Evolutionary conservation across 169 alveolate species (phyloP).

Genomic region (Plasmodium knowlesi): DNA sequence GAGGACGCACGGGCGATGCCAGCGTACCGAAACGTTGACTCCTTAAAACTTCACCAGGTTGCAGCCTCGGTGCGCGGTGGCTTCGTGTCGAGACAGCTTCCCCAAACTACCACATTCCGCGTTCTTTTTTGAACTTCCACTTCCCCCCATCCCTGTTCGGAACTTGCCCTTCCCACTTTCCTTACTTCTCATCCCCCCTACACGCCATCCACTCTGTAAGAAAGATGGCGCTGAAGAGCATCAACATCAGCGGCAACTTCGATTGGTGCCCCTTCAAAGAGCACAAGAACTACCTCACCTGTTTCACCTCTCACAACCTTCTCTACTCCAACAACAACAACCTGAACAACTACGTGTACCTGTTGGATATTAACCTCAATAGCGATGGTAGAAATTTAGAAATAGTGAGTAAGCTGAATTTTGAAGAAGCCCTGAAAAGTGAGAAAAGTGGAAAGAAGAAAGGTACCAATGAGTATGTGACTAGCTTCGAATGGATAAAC

Average conservation of each 20-base stretch:
- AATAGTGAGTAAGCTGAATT: conserved; percentile 60
- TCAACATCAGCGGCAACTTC: conserved; percentile 67
- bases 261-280: conserved; percentile 76
- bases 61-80: not conserved
- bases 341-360: conserved; percentile 53
- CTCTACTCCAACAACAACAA: conserved; percentile 47
- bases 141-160: not conserved
- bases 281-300: conserved; percentile 48
- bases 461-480: conserved; percentile 45
- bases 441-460: conserved; percentile 5
- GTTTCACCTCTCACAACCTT: conserved; percentile 58
- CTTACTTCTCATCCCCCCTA: too few species aligned
- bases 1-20: not conserved
- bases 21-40: not conserved
- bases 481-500: conserved; percentile 72
- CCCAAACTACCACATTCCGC: not conserved
- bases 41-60: not conserved
- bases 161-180: not conserved
- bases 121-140: too few species aligned
- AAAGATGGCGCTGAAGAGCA: conserved; percentile 70
- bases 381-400: conserved; percentile 39
- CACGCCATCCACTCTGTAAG: not conserved
- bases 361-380: conserved; percentile 61
- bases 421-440: conserved; percentile 51
- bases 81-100: not conserved